phyloP scores from a whole-genome alignment of 176 grass and related monocot species.

The Aegilops umbellulata region DNA sequence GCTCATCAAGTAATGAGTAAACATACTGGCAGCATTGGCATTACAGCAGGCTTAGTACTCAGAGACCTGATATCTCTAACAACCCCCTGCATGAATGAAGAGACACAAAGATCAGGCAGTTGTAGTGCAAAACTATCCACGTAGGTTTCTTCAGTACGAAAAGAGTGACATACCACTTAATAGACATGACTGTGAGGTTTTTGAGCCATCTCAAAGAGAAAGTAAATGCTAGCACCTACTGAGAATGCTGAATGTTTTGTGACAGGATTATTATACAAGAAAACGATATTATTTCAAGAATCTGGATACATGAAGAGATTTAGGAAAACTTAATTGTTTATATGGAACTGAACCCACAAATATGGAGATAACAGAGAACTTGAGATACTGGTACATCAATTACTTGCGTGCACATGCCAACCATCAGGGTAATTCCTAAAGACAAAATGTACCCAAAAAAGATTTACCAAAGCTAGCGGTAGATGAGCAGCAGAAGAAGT shows the following conservation, averaged over 20 bases:
- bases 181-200: not conserved
- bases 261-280: not conserved
- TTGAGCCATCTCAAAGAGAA: not conserved
- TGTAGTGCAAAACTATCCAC: constrained; percentile 5
- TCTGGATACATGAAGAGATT: not conserved
- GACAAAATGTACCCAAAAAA: not conserved
- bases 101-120: constrained; percentile 21
- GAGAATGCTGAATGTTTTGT: not conserved
- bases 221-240: not conserved
- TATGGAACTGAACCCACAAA: constrained; percentile 12
- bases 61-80: constrained; percentile 51
- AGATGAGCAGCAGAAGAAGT: constrained; percentile 3
- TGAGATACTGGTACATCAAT: not conserved
- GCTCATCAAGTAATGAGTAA: constrained; percentile 8
- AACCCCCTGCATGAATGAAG: constrained; percentile 48
- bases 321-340: constrained; percentile 5
- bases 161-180: not conserved
- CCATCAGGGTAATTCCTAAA: constrained; percentile 10
- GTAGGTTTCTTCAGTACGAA: not conserved
- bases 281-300: not conserved
- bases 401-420: constrained; percentile 6
- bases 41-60: constrained; percentile 31
- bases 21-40: constrained; percentile 47
- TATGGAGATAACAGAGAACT: not conserved
- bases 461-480: not conserved